Evolutionary conservation across 2,329 filamentous ascomycete genomes (phyloP).

Genomic region (Colletotrichum sp.): DNA sequence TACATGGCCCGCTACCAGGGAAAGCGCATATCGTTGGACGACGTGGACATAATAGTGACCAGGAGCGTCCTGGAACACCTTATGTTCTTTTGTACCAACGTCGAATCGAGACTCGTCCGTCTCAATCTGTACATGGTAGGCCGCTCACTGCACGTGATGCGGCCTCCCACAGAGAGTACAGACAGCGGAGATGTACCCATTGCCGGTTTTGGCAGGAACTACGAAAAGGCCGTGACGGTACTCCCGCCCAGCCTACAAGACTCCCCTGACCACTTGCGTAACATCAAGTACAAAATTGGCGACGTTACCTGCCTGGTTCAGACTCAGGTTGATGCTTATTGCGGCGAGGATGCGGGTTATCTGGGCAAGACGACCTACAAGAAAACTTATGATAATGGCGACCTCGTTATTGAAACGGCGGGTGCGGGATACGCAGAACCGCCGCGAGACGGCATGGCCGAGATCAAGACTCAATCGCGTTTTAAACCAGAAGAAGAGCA

Average conservation of each 20-base stretch:
- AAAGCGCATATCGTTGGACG: constrained; percentile 26
- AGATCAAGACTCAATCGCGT: constrained; percentile 24
- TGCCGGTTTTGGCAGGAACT: background rate
- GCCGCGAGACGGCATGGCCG: constrained; percentile 20
- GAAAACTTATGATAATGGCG: background rate
- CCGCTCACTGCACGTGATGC: background rate
- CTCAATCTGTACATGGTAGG: background rate
- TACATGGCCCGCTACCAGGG: constrained; percentile 21
- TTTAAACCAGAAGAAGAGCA: background rate
- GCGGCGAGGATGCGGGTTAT: background rate
- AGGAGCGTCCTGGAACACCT: constrained; percentile 18
- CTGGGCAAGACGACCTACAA: background rate
- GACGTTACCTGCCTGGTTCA: background rate
- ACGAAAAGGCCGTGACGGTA: background rate
- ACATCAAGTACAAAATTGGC: background rate
- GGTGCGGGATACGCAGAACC: background rate
- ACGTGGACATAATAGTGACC: constrained; percentile 33
- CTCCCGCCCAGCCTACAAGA: background rate
- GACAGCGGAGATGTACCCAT: background rate
- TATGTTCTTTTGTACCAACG: background rate
- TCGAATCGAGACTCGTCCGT: background rate
- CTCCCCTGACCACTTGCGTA: background rate
- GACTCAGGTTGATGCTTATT: background rate
- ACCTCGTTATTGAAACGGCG: background rate
- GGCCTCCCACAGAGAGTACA: background rate